Evolutionary conservation across 805 yeast species (phyloP), one percentile per base, ranked within the genome.

Genomic region (Nakazawaea wyomingensis): DNA sequence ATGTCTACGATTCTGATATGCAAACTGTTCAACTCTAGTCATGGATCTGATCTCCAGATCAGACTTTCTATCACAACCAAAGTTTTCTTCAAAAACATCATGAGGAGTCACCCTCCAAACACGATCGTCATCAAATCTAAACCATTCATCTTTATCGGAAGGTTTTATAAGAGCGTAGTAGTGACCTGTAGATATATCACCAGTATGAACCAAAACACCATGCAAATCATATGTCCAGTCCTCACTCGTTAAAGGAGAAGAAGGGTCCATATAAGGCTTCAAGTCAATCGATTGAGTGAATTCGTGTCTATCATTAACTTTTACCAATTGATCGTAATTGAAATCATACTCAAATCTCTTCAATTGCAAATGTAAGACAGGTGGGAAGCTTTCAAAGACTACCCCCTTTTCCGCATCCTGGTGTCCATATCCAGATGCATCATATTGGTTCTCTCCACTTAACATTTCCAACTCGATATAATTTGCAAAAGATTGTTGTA

Each of bases 391-490:
- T 57, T 85, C 83, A 59, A 93, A 93, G 0, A 86, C 86, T 8
- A 93, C 98, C 53, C 99, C 99, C 61, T 93, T 93, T 55, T 84
- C 83, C 9, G 99, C 98, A 62, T 89, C 97, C 65, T 93, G 99
- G 37, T 88, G 72, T 0, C 98, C 98, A 60, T 63, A 76, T 29
- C 81, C 90, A 27, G 85, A 89, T 0, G 99, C 97, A 48, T 84
- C 91, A 57, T 93, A 93, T 64, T 89, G 93, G 60, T 93, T 93
- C 56, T 93, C 99, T 26, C 98, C 99, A 45, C 85, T 84, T 59
- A 93, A 71, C 61, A 86, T 71, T 64, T 93, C 99, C 24, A 82
- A 81, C 51, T 88, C 95, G 43, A 90, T 79, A 59, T 93, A 93
- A 59, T 89, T 86, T 39, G 78, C 75, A 62, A 93, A 93, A 0